A percentile compares a stretch with the other conserved stretches of the same genome.
Conservation (phyloP, 345 rosid species). For the Euclidium syriacum region DNA sequence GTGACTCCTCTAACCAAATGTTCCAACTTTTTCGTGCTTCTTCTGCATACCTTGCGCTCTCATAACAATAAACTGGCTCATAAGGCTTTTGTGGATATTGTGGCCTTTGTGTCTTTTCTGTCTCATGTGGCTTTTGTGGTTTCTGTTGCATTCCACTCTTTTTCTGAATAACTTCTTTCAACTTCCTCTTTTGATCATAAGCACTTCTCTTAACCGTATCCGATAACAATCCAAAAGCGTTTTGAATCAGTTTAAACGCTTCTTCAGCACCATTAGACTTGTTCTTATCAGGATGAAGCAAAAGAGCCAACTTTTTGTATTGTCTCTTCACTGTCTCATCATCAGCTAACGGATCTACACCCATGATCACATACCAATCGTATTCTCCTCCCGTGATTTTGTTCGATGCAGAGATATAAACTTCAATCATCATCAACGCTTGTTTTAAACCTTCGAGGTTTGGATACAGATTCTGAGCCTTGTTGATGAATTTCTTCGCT, state of each 20-base stretch:
- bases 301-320: conserved; percentile 54
- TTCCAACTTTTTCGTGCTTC: conserved; percentile 27
- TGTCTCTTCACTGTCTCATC: conserved; percentile 56
- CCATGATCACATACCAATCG: conserved; percentile 68
- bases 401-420: conserved; percentile 46
- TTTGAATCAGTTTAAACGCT: conserved; percentile 60
- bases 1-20: conserved; percentile 31
- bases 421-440: conserved; percentile 47
- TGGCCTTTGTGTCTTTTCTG: no score
- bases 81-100: conserved; percentile 20
- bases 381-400: conserved; percentile 37
- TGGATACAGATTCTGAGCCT: conserved; percentile 70
- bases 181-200: conserved; percentile 48
- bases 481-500: conserved; percentile 56
- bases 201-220: conserved; percentile 54
- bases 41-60: conserved; percentile 18
- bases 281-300: conserved; percentile 84
- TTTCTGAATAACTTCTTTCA: conserved; percentile 22
- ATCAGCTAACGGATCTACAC: conserved; percentile 51
- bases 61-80: conserved; percentile 10
- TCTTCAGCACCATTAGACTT: conserved; percentile 64
- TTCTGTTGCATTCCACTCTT: conserved; percentile 13
- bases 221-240: conserved; percentile 69
- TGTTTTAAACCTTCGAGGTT: conserved; percentile 53
- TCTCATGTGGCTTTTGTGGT: no score